A percentile compares a stretch with the other conserved stretches of the same genome.
Evolutionary conservation across 2,329 filamentous ascomycete species (phyloP).

Genomic region (Xylariaceae sp.): DNA sequence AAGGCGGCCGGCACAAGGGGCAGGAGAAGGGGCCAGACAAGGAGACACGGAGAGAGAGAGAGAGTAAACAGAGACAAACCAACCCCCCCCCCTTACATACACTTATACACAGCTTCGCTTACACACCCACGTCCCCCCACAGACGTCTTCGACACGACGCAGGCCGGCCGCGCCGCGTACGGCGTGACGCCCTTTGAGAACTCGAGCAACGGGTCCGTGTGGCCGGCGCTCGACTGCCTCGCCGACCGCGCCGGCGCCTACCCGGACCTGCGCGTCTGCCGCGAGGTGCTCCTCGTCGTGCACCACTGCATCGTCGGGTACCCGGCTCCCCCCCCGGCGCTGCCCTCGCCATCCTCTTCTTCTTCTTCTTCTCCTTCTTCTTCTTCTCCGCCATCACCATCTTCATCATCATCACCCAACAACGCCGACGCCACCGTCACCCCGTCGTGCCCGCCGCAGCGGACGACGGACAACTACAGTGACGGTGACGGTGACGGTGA

Average conservation of each 20-base stretch:
- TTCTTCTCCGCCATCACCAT: background rate
- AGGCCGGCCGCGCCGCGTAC: constrained; percentile 53
- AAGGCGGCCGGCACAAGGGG: no score
- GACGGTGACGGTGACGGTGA: no score
- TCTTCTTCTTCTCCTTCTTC: constrained; percentile 3
- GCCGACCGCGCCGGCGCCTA: constrained; percentile 63
- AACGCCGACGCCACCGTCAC: constrained; percentile 23
- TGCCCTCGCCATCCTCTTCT: no score
- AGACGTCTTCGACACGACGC: constrained; percentile 78
- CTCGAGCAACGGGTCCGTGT: constrained; percentile 86
- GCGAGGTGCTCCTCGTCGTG: constrained; percentile 79
- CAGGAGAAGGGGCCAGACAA: no score
- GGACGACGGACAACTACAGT: no score
- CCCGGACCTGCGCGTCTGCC: constrained; percentile 65
- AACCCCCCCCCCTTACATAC: no score
- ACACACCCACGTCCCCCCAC: constrained; percentile 1
- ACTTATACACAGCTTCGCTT: no score
- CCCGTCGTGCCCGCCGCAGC: constrained; percentile 39
- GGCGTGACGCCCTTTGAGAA: constrained; percentile 95
- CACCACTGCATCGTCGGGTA: constrained; percentile 77
- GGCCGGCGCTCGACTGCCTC: constrained; percentile 82
- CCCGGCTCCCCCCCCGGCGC: constrained; percentile 6
- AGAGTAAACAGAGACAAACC: no score
- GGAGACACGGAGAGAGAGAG: no score
- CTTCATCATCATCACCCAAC: no score